Base-by-base conservation (phyloP, 2,329 filamentous ascomycete genomes). In the Albophoma yamanashiensis region DNA sequence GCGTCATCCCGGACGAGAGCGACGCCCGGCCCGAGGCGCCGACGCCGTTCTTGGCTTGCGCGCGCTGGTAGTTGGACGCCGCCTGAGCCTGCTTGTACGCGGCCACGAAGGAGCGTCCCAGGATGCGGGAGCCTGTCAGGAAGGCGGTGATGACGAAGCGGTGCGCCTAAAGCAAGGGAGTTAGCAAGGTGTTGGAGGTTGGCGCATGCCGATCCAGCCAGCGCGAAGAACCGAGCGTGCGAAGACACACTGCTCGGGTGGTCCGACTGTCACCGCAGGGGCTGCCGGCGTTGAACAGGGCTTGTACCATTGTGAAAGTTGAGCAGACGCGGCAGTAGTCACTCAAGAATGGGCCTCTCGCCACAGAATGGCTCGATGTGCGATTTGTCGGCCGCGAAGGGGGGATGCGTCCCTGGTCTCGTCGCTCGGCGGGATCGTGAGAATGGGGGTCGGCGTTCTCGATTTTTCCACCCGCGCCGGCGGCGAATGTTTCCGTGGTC, bases 71-170 rank as follows among this genome's bases (percentile, higher is more conserved):
- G 73, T 89, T 84, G 64, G 89, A 89, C 4, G 92, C 89, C 40
- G 93, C 93, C 61, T 91, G 86, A 56, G 94, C 94, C 80, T 99
- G 94, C 74, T 91, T 92, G 79, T 95, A 99, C 66, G 94, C 94
- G 78, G 97, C 94, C 69, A 87, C 80, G 73, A 97, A 94, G 69
- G 94, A 92, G 67, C 92, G 91, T 65, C 92, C 92, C 74, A 99
- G 85, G 67, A 97, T 94, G 69, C 94, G 91, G 64, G 87, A 84
- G 79, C 93, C 93, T 70, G 91, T 92, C 66, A 97, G 75, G 76
- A 97, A 86, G 77, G 96, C 92, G 78, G 91, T 91, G 79, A 99
- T 88, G 76, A 97, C 72, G 65, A 76, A 89, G 70, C 92, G 90
- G 80, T 97, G 91, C 74, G 93, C 93, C 93, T 96, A 47, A 14